Percentiles rank a stretch among this genome's conserved stretches.
Evolutionary conservation across 495 filamentous ascomycete species (phyloP).

Genomic region (Hyaloscypha finlandica): DNA sequence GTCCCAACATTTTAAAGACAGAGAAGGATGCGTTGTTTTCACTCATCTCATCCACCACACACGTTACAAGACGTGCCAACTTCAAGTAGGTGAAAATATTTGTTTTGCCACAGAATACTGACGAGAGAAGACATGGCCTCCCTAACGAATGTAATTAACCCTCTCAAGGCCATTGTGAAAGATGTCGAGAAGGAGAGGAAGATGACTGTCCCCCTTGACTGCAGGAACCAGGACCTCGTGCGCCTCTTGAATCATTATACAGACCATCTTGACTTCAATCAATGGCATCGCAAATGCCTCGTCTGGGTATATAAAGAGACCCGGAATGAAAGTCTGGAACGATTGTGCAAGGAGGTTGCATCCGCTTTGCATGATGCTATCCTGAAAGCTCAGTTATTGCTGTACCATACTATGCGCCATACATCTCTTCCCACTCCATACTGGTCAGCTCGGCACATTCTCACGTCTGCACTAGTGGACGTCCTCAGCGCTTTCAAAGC

Average conservation of each 20-base stretch:
- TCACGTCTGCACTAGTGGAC: not conserved
- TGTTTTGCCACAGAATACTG: not conserved
- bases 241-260: not conserved
- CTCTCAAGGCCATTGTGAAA: not conserved
- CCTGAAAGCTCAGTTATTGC: not conserved
- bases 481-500: not conserved
- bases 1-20: not conserved
- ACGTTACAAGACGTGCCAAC: not conserved
- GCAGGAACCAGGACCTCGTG: not conserved
- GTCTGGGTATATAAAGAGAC: not conserved
- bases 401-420: not conserved
- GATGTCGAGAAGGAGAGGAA: not conserved
- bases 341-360: not conserved
- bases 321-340: not conserved
- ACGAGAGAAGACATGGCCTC: not conserved
- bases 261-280: not conserved
- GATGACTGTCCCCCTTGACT: not conserved
- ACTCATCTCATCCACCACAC: not conserved
- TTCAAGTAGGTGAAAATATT: not conserved
- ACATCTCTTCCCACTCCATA: not conserved
- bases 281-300: not conserved
- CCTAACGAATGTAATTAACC: not conserved
- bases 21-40: not conserved
- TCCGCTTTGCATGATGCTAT: not conserved
- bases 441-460: not conserved